Conservation (phyloP, 2,329 filamentous ascomycete species). For the Penicillium crustosum region DNA sequence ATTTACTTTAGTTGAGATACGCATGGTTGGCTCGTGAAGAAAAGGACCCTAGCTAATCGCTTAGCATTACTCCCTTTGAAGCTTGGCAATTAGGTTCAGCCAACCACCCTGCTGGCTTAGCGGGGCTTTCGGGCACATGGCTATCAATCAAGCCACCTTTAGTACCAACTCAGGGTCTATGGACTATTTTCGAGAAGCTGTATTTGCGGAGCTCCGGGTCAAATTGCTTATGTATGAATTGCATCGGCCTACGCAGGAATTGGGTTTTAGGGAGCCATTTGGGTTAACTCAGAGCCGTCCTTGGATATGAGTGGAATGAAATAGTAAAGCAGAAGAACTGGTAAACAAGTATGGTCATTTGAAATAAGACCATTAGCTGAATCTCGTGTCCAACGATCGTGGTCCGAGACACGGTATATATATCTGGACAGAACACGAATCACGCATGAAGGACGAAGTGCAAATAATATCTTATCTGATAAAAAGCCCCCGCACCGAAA, state of each 20-base stretch:
- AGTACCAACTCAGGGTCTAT: neutral
- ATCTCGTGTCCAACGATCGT: too few relatives aligned
- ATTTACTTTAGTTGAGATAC: neutral
- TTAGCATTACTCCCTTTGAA: conserved; percentile 8
- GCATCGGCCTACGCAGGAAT: too few relatives aligned
- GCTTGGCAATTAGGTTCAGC: conserved; percentile 4
- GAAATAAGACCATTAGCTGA: too few relatives aligned
- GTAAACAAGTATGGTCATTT: too few relatives aligned
- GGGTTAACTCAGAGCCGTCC: neutral
- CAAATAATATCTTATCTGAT: neutral
- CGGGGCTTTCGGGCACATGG: neutral
- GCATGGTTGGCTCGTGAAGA: neutral
- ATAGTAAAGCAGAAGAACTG: too few relatives aligned
- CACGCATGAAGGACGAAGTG: neutral
- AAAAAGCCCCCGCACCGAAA: neutral
- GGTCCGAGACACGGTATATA: neutral
- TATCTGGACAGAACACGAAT: neutral
- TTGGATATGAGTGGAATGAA: neutral
- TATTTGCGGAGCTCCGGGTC: neutral
- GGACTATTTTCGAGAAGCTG: too few relatives aligned
- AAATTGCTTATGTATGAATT: neutral
- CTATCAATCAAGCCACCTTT: neutral
- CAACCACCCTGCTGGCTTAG: neutral
- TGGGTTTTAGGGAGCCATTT: neutral
- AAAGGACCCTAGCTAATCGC: neutral